Evolutionary conservation across 2,329 filamentous ascomycete genomes (phyloP), one percentile per base, ranked within the genome.

Genomic region (Fusarium liriodendri): DNA sequence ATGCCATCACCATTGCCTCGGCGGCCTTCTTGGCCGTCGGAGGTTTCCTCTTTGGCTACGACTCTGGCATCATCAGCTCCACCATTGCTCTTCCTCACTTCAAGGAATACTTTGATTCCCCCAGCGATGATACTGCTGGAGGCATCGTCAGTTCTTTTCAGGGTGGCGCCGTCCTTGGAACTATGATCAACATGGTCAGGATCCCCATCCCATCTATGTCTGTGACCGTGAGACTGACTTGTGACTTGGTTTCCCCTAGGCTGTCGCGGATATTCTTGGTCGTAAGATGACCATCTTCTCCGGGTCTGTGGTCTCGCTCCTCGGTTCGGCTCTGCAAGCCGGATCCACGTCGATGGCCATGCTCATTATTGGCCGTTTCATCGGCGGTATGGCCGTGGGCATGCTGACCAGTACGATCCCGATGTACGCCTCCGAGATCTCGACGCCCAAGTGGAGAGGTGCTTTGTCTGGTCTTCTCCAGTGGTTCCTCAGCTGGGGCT

Each of bases 351-450:
- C 76, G 47, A 77, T 81, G 58, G 66, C 72, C 25, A 87, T 87
- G 83, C 77, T 88, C 13, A 86, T 88, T 40, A 77, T 83, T n/a
- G 87, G 86, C 8, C 84, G 87, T 64, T 84, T 86, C 70, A 84
- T 88, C 69, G 86, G 85, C 13, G 87, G 87, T 6, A 64, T 87
- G 14, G 86, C 85, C 1, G 81, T 88, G n/a, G 87, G 87, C 4
- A 79, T 85, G 59, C 81, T 87, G 75, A 86, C 85, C 2, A 82
- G 84, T 35, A 85, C 83, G 0, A 82, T 87, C 25, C 86, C 86
- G 4, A 83, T 87, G 55, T 87, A 87, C 72, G 84, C 83, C 71
- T 84, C 80, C 25, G 84, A 86, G 71, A 69, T 86, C 18, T 82
- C 84, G 7, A 81, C 79, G 42, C 77, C 83, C 5, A 78, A 77